Percentiles rank a stretch among this genome's conserved stretches.
Evolutionary conservation across 176 grass and related monocot genomes (phyloP).

Genomic region (Raddia distichophylla): DNA sequence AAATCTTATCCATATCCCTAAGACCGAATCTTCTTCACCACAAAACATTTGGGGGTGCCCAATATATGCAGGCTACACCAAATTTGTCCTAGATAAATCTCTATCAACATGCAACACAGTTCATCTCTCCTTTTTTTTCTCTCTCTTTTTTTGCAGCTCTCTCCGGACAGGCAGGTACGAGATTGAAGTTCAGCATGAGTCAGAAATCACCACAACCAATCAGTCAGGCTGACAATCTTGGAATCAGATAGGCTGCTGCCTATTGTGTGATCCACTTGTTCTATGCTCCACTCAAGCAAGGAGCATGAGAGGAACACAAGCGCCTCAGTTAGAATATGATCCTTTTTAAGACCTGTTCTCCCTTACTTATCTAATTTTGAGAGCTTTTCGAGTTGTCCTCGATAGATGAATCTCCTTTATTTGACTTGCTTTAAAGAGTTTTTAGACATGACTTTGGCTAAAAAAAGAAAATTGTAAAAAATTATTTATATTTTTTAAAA

Average conservation of each 20-base stretch:
- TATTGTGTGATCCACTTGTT: neutral
- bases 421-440: no score
- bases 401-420: no score
- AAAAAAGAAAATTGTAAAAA: no score
- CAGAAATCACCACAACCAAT: conserved; percentile 32
- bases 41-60: conserved; percentile 3
- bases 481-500: no score
- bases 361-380: no score
- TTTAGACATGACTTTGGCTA: no score
- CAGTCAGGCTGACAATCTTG: neutral
- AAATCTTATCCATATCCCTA: conserved; percentile 26
- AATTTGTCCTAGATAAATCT: conserved; percentile 11
- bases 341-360: no score
- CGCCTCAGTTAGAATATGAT: no score
- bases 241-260: neutral
- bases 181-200: conserved; percentile 29
- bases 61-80: conserved; percentile 22
- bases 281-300: conserved; percentile 47
- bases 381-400: no score
- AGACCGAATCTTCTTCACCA: neutral
- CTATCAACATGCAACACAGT: neutral
- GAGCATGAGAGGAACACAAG: conserved; percentile 28
- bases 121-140: neutral
- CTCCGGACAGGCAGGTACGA: conserved; percentile 27
- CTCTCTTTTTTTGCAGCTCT: neutral